Conservation (phyloP, 257 asterid species). For the Penstemon newberryi region DNA sequence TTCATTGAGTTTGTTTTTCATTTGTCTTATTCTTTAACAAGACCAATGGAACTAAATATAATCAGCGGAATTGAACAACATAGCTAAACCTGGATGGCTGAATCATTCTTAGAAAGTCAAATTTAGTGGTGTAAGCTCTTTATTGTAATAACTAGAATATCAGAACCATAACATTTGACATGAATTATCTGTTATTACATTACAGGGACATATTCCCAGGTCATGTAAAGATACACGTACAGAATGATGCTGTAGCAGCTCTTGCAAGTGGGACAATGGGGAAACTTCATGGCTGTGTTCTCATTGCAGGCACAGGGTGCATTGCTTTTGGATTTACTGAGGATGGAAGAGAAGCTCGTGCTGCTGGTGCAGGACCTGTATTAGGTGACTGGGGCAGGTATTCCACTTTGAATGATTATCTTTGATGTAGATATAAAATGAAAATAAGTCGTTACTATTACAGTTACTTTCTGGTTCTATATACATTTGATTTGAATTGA, state of each 20-base stretch:
- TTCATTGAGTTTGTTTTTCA: background rate
- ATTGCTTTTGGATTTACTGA: conserved; percentile 92
- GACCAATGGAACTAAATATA: conserved; percentile 22
- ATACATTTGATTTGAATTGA: background rate
- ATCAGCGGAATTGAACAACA: conserved; percentile 3
- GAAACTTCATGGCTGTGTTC: conserved; percentile 88
- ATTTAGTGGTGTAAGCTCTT: background rate
- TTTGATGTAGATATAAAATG: background rate
- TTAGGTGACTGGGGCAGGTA: conserved; percentile 99
- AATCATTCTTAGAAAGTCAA: background rate
- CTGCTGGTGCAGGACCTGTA: conserved; percentile 98
- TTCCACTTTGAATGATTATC: conserved; percentile 3
- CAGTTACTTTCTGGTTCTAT: conserved; percentile 18
- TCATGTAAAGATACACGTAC: conserved; percentile 66
- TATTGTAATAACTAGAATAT: conserved; percentile 3
- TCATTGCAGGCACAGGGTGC: conserved; percentile 95
- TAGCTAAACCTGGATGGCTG: conserved; percentile 9
- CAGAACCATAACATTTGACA: conserved; percentile 23
- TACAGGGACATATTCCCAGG: conserved; percentile 70
- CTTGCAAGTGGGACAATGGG: conserved; percentile 99
- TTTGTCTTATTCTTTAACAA: background rate
- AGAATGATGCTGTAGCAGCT: conserved; percentile 96
- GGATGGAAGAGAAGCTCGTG: conserved; percentile 91
- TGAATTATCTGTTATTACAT: conserved; percentile 25
- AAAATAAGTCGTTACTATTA: background rate